Evolutionary conservation across 495 filamentous ascomycete genomes (phyloP), one percentile per base, ranked within the genome.

Genomic region (Pyronema domesticum): DNA sequence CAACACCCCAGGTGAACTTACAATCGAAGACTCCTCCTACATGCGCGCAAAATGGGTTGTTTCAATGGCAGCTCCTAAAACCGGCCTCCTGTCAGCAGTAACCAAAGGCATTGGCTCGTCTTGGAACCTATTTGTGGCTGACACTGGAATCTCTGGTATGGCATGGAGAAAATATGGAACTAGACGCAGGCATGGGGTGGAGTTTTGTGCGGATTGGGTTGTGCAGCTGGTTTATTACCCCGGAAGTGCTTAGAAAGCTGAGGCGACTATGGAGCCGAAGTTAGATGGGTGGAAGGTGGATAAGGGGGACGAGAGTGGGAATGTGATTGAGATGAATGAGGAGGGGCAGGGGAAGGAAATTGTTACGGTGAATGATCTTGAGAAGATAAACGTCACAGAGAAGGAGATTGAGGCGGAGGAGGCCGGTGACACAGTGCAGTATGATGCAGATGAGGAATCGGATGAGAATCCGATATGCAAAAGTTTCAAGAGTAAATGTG

Each of bases 161-260:
- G 83, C 83, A 0, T 94, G 91, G 87, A 82, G 80, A 63, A 88
- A 87, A 63, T 86, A 86, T 37, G 86, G 84, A 4, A 84, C 82
- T 3, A 80, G 81, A 57, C 75, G 83, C 54, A 75, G 84, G 19
- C 77, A 81, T 56, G 86, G 86, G 0, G 79, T 95, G 35, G 85
- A 86, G 60, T 95, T 94, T 71, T 86, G 82, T 23, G 78, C 79
- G 43, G 74, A 78, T 51, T 95, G 89, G 89, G 81, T 94, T 51
- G 73, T 89, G 10, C 73, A 74, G 53, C 69, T 85, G 60, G 65
- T 67, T 54, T 81, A 75, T 63, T 68, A 73, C 47, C 11, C 11
- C 15, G 39, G 39, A 42, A 30, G 23, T 30, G 23, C 23, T 30
- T 30, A 30, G 23, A 5, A 2, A 30, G 23, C 23, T 30, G 5